These are phyloP conservation scores for Lepidium didymum DNA, from an alignment of 345 rosid species.

Conservation along the genomic window DNA sequence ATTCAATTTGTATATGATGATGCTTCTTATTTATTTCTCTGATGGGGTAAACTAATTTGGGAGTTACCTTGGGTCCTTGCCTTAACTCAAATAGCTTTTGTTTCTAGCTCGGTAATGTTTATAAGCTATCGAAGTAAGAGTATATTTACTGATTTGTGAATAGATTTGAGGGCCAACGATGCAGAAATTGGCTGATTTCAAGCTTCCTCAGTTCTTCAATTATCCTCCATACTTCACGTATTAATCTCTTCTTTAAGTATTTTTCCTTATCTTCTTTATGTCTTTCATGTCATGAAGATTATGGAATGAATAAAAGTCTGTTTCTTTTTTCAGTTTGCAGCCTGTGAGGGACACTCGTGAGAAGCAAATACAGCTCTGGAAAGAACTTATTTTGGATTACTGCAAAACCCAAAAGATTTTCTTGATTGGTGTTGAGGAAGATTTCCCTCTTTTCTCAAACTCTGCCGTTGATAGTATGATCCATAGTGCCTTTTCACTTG, in stretches of 20 bases:
- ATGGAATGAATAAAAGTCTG: background rate
- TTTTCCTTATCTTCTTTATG: background rate
- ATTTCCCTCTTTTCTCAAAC: conserved; percentile 79
- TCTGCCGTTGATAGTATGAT: conserved; percentile 66
- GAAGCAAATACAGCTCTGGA: conserved; percentile 92
- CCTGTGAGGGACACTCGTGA: conserved; percentile 94
- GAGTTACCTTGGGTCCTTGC: background rate
- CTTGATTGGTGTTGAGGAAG: conserved; percentile 70
- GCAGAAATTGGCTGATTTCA: conserved; percentile 83
- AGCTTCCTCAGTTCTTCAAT: conserved; percentile 87
- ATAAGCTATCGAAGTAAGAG: background rate
- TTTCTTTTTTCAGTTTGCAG: conserved; percentile 54
- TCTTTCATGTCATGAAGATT: background rate
- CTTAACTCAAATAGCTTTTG: background rate
- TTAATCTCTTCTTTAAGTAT: conserved; percentile 5
- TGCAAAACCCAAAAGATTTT: conserved; percentile 64
- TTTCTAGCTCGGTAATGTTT: background rate
- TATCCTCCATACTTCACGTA: conserved; percentile 99
- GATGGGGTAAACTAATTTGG: background rate
- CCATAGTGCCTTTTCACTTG: background rate
- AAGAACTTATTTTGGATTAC: conserved; percentile 82
- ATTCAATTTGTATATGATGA: background rate
- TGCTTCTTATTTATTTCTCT: background rate
- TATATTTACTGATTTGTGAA: background rate
- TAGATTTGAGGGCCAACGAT: conserved; percentile 28